Conservation (phyloP, 257 asterid genomes). For the Linaria vulgaris region DNA sequence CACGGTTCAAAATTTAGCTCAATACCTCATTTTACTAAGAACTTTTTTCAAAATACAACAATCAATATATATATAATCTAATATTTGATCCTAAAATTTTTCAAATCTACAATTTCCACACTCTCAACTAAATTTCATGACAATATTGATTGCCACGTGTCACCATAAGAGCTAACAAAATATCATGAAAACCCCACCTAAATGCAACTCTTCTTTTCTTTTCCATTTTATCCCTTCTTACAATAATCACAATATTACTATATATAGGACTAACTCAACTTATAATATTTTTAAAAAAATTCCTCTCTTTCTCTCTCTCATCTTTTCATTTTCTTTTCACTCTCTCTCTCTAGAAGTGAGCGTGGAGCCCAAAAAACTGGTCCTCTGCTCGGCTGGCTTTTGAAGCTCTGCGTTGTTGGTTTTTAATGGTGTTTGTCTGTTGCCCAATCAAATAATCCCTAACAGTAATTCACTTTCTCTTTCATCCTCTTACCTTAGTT, state of each 20-base stretch:
- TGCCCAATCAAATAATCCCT: slow-evolving; percentile 9
- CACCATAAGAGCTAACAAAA: slow-evolving; percentile 17
- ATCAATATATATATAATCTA: too few relatives aligned
- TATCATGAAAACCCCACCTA: slow-evolving; percentile 33
- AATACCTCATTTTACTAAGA: too few relatives aligned
- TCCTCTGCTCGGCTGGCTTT: slow-evolving; percentile 55
- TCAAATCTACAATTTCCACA: too few relatives aligned
- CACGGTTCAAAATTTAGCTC: too few relatives aligned
- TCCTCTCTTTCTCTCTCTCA: neutral
- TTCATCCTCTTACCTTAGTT: too few relatives aligned
- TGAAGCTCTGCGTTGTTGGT: slow-evolving; percentile 47
- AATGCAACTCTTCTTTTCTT: slow-evolving; percentile 16
- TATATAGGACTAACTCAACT: neutral
- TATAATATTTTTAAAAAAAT: neutral
- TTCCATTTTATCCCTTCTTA: slow-evolving; percentile 3
- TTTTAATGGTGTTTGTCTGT: slow-evolving; percentile 54
- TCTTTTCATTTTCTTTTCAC: neutral
- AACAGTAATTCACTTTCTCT: too few relatives aligned
- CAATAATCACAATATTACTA: neutral
- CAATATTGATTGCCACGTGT: slow-evolving; percentile 30
- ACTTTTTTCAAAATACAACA: too few relatives aligned
- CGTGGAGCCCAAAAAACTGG: slow-evolving; percentile 72
- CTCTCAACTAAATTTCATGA: neutral
- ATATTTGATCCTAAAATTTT: too few relatives aligned
- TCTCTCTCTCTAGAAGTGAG: slow-evolving; percentile 29